phyloP scores from a whole-genome alignment of 2,329 filamentous ascomycete genomes.

The Beauveria australis region DNA sequence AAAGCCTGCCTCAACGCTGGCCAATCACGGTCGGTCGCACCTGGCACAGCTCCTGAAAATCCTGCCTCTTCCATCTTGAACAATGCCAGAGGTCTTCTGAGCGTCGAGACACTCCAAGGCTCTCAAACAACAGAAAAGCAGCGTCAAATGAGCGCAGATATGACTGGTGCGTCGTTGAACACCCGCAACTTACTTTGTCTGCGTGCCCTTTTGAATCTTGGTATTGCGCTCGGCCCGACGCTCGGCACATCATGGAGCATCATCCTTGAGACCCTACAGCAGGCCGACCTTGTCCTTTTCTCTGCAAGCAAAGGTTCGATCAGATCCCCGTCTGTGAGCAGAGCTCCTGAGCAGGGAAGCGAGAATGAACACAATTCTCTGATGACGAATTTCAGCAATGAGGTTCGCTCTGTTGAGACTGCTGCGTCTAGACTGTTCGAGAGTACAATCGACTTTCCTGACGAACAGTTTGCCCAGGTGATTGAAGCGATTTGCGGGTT shows the following conservation, averaged over 20 bases:
- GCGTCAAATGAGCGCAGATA: conserved; percentile 52
- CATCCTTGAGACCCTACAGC: conserved; percentile 81
- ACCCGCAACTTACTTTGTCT: conserved; percentile 86
- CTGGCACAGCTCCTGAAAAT: conserved; percentile 39
- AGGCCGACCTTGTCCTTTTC: conserved; percentile 81
- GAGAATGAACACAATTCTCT: conserved; percentile 44
- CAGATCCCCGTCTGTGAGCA: conserved; percentile 39
- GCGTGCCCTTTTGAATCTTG: conserved; percentile 84
- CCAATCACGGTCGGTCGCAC: conserved; percentile 32
- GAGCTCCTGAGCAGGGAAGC: conserved; percentile 36
- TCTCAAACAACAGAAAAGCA: conserved; percentile 50
- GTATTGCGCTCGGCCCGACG: conserved; percentile 87
- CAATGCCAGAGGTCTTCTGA: conserved; percentile 64
- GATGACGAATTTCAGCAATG: conserved; percentile 62
- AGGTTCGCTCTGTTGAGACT: conserved; percentile 81
- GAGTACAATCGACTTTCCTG: conserved; percentile 85
- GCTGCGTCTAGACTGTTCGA: conserved; percentile 82
- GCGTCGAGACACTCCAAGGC: conserved; percentile 60
- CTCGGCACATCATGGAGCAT: conserved; percentile 82
- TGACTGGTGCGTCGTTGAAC: conserved; percentile 52
- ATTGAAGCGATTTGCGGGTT: conserved; percentile 67
- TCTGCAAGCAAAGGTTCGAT: conserved; percentile 49
- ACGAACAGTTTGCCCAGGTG: conserved; percentile 70
- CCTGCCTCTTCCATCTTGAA: conserved; percentile 49
- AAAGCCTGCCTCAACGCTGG: conserved; percentile 50